Evolutionary conservation across 2,329 filamentous ascomycete species (phyloP), one percentile per base, ranked within the genome.

Genomic region (Talaromyces sp.): DNA sequence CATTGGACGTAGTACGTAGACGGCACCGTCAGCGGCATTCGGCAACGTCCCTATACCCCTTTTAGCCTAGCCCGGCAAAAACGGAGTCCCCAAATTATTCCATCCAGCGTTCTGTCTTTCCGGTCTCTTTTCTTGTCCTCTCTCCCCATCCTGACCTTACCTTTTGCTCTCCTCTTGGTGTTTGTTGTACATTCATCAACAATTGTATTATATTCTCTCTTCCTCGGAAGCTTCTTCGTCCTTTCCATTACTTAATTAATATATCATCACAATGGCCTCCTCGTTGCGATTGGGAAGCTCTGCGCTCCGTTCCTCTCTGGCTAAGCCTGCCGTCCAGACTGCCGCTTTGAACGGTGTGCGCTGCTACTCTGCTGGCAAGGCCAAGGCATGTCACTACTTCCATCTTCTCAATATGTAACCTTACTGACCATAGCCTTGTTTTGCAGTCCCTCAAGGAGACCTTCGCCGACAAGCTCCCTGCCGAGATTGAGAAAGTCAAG

Each of bases 401-500:
- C 60, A 37, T 19, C 10, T 43, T 63, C 37, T 27, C 31, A 37
- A 5, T 14, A 24, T 35, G 31, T 14, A 37, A 45, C 2, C n/a
- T 39, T 11, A 24, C 33, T 64, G 52, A 66, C 67, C 37, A 58
- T 66, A 33, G 31, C 66, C 60, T 66, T 57, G 49, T 43, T 33
- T 2, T 57, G 64, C 73, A 99, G 95, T 93, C 93, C 73, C 84
- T 99, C 79, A 99, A 99, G 87, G 95, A 99, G 81, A 94, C 93
- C 79, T 98, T 99, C 81, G 94, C 94, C 79, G 93, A 95, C 81
- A 90, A 94, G 77, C 86, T 99, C 69, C 95, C 95, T 74, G 92
- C 89, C 80, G 96, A 98, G 88, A 90, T 97, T 78, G 95, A 99
- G 85, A 92, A 98, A 88, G 93, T 99, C 86, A 99, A 99, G 92